Base-by-base conservation (phyloP, 345 rosid genomes). In the Gossypium arboreum region DNA sequence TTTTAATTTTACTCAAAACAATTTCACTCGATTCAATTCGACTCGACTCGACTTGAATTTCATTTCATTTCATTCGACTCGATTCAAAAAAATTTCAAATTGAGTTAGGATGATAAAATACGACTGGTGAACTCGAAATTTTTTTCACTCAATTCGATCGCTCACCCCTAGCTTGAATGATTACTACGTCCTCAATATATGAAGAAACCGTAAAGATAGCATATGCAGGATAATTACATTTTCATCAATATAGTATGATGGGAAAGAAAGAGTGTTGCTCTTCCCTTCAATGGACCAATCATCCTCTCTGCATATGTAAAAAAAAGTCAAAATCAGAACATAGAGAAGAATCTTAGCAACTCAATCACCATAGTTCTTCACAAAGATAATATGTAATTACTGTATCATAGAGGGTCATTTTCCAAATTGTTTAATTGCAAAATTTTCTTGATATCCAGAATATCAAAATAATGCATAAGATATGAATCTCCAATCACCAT, bases 201-300 rank as follows among this genome's bases (percentile, higher is more conserved):
- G 15, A 39, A 64, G 70, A 75, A 75, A 83, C 72, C 58, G 56
- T 74, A 71, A 68, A 74, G 51, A 76, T 68, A 47, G 51, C 29
- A 78, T 45, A 39, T 81, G 71, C 71, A 73, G 72, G 73, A 76
- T 78, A 79, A 79, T 86, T 93, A 95, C 99, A 93, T 95, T 85
- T 89, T 93, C 99, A 74, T 95, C 93, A 81, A 95, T 95, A 68
- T 95, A 93, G 83, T 91, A 92, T 64, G 98, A 93, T 15, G 94
- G 99, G 80, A 91, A 90, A 57, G 99, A 87, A 59, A 87, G 81
- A 16, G 85, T 72, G 68, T 88, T 91, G 85, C 85, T 85, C 77
- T 82, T 90, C 79, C 86, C 98, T 63, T 90, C 98, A 68, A 84
- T 34, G 75, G 77, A 84, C 92, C 97, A 93, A 77, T 90, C 98